Percentiles rank a stretch among this genome's conserved stretches.
These are phyloP conservation scores for Phytophthora sojae DNA, from an alignment of 352 stramenopile species.

Conservation along the genomic window DNA sequence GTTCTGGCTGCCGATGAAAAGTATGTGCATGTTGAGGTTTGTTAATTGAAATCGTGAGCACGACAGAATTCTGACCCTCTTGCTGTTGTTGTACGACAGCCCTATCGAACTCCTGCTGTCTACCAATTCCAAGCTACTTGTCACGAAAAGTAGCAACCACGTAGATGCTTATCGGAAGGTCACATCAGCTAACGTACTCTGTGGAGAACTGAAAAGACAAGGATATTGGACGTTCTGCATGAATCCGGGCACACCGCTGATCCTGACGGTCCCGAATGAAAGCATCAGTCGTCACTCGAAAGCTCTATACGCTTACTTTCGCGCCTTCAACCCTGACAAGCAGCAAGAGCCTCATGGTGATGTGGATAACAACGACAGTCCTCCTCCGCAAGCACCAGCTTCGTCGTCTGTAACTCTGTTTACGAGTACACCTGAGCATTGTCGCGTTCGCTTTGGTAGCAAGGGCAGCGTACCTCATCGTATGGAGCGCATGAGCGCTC, in stretches of 20 bases:
- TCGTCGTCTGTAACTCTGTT: slow-evolving; percentile 49
- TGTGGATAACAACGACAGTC: background rate
- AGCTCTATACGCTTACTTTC: slow-evolving; percentile 52
- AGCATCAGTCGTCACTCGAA: slow-evolving; percentile 47
- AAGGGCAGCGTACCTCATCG: slow-evolving; percentile 39
- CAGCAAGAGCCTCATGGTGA: background rate
- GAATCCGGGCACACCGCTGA: slow-evolving; percentile 28
- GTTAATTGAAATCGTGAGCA: background rate
- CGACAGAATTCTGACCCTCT: background rate
- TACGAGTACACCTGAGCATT: slow-evolving; percentile 49
- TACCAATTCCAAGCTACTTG: slow-evolving; percentile 55
- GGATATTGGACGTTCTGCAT: slow-evolving; percentile 59
- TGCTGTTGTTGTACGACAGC: slow-evolving; percentile 28
- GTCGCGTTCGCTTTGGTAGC: slow-evolving; percentile 24
- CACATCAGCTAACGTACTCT: slow-evolving; percentile 37
- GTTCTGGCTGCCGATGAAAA: slow-evolving; percentile 51
- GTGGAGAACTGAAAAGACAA: slow-evolving; percentile 54
- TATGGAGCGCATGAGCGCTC: slow-evolving; percentile 52
- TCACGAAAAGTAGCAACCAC: slow-evolving; percentile 42
- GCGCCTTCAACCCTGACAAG: slow-evolving; percentile 33
- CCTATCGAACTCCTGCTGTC: slow-evolving; percentile 55
- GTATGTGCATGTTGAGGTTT: background rate
- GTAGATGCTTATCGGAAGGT: slow-evolving; percentile 41
- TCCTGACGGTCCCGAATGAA: slow-evolving; percentile 53
- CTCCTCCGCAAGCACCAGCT: background rate